Conservation (phyloP, 1,139 yeast genomes). For the Pichia sp. region DNA sequence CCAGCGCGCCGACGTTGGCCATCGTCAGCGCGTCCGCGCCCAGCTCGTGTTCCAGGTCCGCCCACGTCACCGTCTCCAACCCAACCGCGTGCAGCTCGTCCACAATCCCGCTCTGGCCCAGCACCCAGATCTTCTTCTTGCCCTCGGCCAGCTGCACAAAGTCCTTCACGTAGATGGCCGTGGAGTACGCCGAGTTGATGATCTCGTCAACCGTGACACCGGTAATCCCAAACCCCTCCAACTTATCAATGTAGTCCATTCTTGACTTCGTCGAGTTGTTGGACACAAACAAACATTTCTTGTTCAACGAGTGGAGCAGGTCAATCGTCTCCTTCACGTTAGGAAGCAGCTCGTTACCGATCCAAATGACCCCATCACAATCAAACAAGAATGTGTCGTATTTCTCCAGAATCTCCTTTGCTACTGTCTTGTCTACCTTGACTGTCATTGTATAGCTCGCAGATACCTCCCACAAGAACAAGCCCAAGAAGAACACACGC, state of each 20-base stretch:
- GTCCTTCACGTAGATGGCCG: constrained; percentile 78
- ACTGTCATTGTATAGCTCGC: constrained; percentile 23
- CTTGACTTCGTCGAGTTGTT: constrained; percentile 93
- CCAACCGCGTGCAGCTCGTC: constrained; percentile 67
- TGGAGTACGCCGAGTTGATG: constrained; percentile 87
- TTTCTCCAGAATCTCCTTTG: constrained; percentile 46
- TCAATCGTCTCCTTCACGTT: constrained; percentile 62
- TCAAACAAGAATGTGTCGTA: constrained; percentile 85
- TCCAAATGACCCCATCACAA: constrained; percentile 94
- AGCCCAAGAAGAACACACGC: too few species aligned
- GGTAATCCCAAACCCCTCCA: constrained; percentile 63
- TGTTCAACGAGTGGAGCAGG: constrained; percentile 44
- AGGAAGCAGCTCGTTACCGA: constrained; percentile 69
- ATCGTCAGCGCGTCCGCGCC: constrained; percentile 37
- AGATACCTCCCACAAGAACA: too few species aligned
- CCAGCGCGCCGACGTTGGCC: constrained; percentile 42
- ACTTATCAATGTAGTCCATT: constrained; percentile 66
- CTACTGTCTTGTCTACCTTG: constrained; percentile 45
- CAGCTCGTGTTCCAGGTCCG: constrained; percentile 25
- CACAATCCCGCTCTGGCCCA: constrained; percentile 79
- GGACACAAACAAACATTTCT: constrained; percentile 81
- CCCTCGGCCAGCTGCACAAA: constrained; percentile 58
- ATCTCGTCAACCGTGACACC: constrained; percentile 59
- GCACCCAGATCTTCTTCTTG: constrained; percentile 68
- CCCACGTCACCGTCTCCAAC: constrained; percentile 46